A percentile compares a stretch with the other conserved stretches of the same genome.
These are phyloP conservation scores for Aureobasidium subglaciale DNA, from an alignment of 2,329 filamentous ascomycete genomes.

Conservation along the genomic window DNA sequence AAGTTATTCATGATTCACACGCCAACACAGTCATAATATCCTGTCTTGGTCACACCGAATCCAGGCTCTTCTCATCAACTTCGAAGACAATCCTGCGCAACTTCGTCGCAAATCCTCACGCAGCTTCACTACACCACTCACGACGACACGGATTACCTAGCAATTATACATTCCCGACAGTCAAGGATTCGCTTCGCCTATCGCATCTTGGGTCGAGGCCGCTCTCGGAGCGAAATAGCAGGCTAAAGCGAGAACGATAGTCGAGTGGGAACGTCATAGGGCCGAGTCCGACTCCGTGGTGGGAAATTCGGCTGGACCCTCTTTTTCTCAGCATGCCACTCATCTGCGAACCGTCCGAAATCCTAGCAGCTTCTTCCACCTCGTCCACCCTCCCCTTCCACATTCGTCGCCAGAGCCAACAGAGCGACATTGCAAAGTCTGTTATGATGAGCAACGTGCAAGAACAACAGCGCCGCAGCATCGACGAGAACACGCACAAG, in stretches of 20 bases:
- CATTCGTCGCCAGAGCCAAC: constrained; percentile 29
- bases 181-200: constrained; percentile 8
- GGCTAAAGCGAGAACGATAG: not conserved
- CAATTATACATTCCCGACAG: not conserved
- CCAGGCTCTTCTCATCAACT: not conserved
- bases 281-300: not conserved
- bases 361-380: constrained; percentile 10
- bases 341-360: constrained; percentile 15
- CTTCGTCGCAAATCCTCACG: not conserved
- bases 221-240: constrained; percentile 2
- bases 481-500: constrained; percentile 12
- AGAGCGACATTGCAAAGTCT: constrained; percentile 24
- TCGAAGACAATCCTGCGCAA: not conserved
- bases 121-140: not conserved
- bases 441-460: constrained; percentile 25
- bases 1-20: constrained; percentile 12
- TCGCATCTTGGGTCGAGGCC: not conserved
- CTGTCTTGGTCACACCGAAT: not conserved
- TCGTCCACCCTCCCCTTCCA: constrained; percentile 15
- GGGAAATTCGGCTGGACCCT: constrained; percentile 9
- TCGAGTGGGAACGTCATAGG: constrained; percentile 2
- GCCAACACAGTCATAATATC: constrained; percentile 8
- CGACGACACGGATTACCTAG: not conserved
- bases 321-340: constrained; percentile 17
- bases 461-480: constrained; percentile 8